Conservation (phyloP, 441 rosid species). For the Omphalea diandra region DNA sequence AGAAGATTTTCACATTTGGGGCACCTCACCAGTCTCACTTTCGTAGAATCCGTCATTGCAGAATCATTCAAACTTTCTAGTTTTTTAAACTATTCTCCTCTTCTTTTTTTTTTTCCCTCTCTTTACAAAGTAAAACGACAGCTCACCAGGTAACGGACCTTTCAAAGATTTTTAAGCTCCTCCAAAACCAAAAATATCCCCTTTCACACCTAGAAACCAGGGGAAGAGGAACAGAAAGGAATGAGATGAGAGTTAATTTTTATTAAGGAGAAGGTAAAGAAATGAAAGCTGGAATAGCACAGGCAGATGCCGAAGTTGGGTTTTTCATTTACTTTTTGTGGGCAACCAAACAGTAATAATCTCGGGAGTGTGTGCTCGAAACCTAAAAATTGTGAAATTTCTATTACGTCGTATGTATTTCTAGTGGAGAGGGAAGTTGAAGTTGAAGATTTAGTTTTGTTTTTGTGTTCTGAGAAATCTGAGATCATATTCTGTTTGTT, state of each 20-base stretch:
- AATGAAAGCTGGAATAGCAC: constrained; percentile 10
- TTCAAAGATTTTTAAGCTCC: neutral
- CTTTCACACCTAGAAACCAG: neutral
- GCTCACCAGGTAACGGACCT: constrained; percentile 11
- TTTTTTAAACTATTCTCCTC: too few relatives aligned
- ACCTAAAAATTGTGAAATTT: constrained; percentile 25
- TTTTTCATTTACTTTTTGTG: constrained; percentile 21
- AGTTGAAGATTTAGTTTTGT: too few relatives aligned
- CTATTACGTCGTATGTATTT: too few relatives aligned
- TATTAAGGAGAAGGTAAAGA: neutral
- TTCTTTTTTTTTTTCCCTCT: too few relatives aligned
- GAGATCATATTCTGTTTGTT: constrained; percentile 29
- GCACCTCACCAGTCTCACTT: constrained; percentile 77
- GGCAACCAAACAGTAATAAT: constrained; percentile 27
- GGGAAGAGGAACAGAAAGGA: neutral
- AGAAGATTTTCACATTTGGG: constrained; percentile 91
- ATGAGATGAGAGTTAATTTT: neutral
- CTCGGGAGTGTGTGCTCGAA: constrained; percentile 4
- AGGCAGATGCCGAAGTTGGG: neutral
- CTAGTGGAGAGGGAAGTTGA: too few relatives aligned
- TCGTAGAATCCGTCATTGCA: constrained; percentile 58
- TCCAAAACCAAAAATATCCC: constrained; percentile 19
- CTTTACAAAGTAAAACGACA: constrained; percentile 1
- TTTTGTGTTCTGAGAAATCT: constrained; percentile 29
- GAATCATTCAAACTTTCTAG: constrained; percentile 37